Evolutionary conservation across 257 asterid species (phyloP).

Genomic region (Solanum chiquidenum): DNA sequence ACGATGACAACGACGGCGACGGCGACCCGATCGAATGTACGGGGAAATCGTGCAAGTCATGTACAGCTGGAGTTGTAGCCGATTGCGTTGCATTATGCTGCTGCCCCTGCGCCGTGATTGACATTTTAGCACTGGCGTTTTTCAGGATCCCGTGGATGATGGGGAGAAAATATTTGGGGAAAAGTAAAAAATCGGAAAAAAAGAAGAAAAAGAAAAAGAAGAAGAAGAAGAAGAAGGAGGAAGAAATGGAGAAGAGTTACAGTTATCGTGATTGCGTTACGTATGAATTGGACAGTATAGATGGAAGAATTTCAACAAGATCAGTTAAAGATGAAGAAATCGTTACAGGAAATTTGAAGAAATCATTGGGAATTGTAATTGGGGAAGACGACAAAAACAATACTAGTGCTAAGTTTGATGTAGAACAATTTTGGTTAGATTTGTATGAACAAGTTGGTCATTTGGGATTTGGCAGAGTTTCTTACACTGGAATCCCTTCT

Average conservation of each 20-base stretch:
- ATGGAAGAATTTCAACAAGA: constrained; percentile 2
- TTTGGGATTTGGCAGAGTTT: constrained; percentile 91
- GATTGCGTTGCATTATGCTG: constrained; percentile 96
- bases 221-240: neutral
- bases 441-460: constrained; percentile 48
- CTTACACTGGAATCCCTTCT: constrained; percentile 49
- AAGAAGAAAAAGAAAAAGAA: constrained; percentile 7
- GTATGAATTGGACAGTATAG: constrained; percentile 21
- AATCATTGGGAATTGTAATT: constrained; percentile 4
- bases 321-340: constrained; percentile 3
- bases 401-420: constrained; percentile 38
- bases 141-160: constrained; percentile 76
- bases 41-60: constrained; percentile 68
- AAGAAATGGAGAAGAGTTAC: constrained; percentile 5
- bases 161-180: constrained; percentile 41
- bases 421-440: constrained; percentile 56
- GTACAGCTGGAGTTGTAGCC: constrained; percentile 81
- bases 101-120: constrained; percentile 87
- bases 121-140: constrained; percentile 52
- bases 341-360: neutral
- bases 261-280: constrained; percentile 10
- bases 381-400: constrained; percentile 18
- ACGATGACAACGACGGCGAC: constrained; percentile 23
- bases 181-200: constrained; percentile 16
- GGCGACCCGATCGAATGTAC: constrained; percentile 36